phyloP scores from a whole-genome alignment of 805 yeast genomes.

The Ogataea methanolica region DNA sequence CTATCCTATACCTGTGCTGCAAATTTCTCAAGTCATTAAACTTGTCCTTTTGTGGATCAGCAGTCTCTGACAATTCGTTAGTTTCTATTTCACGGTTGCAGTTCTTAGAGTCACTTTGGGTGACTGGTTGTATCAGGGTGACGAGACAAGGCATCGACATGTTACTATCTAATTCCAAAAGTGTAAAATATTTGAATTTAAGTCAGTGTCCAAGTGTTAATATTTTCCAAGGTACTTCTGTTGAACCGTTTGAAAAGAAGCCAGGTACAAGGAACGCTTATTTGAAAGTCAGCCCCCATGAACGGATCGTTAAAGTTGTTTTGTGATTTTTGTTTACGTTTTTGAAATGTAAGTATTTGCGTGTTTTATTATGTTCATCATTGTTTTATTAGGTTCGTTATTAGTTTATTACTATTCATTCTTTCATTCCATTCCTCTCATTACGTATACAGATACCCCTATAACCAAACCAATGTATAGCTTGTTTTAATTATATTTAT shows the following conservation, averaged over 20 bases:
- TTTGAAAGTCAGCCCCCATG: conserved; percentile 44
- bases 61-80: conserved; percentile 69
- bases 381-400: neutral
- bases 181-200: conserved; percentile 50
- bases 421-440: neutral
- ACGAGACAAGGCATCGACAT: conserved; percentile 76
- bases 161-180: conserved; percentile 50
- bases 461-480: neutral
- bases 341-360: neutral
- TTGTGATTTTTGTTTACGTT: conserved; percentile 27
- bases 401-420: neutral
- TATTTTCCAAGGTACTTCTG: conserved; percentile 56
- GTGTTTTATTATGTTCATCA: neutral
- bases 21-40: conserved; percentile 48
- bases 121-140: conserved; percentile 71
- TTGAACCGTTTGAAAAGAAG: conserved; percentile 47
- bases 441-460: neutral
- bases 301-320: conserved; percentile 54
- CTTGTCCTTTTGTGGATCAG: conserved; percentile 72
- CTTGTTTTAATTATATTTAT: too few species aligned
- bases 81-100: conserved; percentile 55
- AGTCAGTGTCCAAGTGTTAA: conserved; percentile 73
- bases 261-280: conserved; percentile 54
- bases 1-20: conserved; percentile 64
- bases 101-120: conserved; percentile 41